Base-by-base conservation (phyloP, 2,329 filamentous ascomycete genomes). In the Xylariaceae sp. region DNA sequence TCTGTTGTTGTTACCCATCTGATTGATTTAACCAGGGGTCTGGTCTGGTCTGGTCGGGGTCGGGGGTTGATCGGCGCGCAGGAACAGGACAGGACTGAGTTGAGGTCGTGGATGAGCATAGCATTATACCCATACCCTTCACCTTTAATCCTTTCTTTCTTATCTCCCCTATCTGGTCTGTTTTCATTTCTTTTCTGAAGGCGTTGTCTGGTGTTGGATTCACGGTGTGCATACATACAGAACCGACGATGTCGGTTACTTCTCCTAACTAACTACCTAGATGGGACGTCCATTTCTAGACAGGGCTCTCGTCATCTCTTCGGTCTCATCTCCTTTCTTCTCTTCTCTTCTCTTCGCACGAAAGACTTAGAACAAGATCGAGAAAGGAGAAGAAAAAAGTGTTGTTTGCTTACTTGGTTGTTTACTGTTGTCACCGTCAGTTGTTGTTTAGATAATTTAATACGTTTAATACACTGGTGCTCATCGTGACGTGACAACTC, bases 121-220 rank as follows among this genome's bases (percentile, higher is more conserved):
- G 62, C 64, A 64, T 64, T 58, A 62, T 64, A 62, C 59, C 59
- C 59, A 59, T 63, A 55, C 60, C 55, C 54, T 44, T 52, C 23
- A 23, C 54, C n/a, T 48, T 56, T n/a, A 6, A 49, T 54, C 45
- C 34, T 39, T n/a, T 18, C 9, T 49, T 15, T 18, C 34, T 17
- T 49, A n/a, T 18, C 23, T 52, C 13, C 39, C 47, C 11, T 52
- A 3, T 52, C 34, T 35, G 23, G 17, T 30, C 23, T 45, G 15
- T 1, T 50, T 42, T 44, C n/a, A 9, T 23, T 17, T 35, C 13
- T 1, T 44, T 23, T 52, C 3, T 18, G 9, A 35, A 35, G 34
- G 10, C 10, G 6, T 30, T 35, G 8, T 23, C 45, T 30, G 30
- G 30, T 50, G 10, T 50, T 8, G 13, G 37, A 42, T 10, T 42